Conservation (phyloP, 345 rosid genomes). For the Turnera subulata region DNA sequence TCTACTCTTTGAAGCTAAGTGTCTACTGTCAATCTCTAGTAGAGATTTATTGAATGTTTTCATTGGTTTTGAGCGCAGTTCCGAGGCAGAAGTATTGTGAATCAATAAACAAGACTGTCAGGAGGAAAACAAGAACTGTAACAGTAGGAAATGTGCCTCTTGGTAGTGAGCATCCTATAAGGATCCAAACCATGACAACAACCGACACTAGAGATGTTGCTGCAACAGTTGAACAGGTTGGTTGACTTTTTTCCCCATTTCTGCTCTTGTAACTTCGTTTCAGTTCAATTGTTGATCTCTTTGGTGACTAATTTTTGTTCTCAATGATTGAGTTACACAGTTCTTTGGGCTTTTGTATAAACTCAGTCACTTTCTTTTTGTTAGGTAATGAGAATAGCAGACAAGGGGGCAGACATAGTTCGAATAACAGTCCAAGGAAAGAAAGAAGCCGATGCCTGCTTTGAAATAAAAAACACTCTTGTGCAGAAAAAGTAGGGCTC, state of each 20-base stretch:
- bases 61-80: slow-evolving; percentile 40
- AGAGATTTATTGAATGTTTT: neutral
- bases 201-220: slow-evolving; percentile 82
- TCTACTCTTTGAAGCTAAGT: neutral
- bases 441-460: slow-evolving; percentile 96
- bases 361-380: too few species aligned
- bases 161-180: slow-evolving; percentile 91
- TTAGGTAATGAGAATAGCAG: slow-evolving; percentile 94
- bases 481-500: slow-evolving; percentile 74
- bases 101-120: slow-evolving; percentile 74
- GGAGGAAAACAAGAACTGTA: slow-evolving; percentile 90
- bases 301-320: neutral
- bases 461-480: slow-evolving; percentile 84
- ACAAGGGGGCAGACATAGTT: slow-evolving; percentile 86
- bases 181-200: slow-evolving; percentile 97
- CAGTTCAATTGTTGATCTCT: too few species aligned
- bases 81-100: slow-evolving; percentile 95
- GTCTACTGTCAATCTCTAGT: neutral
- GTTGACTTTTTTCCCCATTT: slow-evolving; percentile 9
- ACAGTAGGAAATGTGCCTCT: slow-evolving; percentile 92
- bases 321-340: too few species aligned
- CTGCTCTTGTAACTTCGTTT: neutral
- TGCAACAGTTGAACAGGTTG: slow-evolving; percentile 93
- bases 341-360: too few species aligned
- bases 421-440: slow-evolving; percentile 98